phyloP scores from a whole-genome alignment of 495 filamentous ascomycete species.

The Neurospora cerealis region DNA sequence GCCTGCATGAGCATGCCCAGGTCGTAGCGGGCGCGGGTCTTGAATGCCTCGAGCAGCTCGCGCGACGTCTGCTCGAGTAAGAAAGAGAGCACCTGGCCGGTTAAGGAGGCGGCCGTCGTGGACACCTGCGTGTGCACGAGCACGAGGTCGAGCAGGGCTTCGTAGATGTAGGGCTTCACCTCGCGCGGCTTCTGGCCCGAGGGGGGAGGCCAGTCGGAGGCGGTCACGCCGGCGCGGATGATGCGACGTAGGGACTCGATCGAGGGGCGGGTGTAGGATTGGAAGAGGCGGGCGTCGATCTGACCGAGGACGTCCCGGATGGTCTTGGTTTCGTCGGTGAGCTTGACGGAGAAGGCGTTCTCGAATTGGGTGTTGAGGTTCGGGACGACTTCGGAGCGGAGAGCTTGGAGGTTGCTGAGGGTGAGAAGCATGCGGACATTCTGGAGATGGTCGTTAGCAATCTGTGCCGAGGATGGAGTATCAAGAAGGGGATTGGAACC shows the following conservation, averaged over 20 bases:
- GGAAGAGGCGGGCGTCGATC: conserved; percentile 82
- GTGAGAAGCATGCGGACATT: conserved; percentile 89
- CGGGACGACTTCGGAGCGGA: conserved; percentile 69
- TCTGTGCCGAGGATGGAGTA: neutral
- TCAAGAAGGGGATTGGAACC: neutral
- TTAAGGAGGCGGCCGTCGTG: conserved; percentile 64
- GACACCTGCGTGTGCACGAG: conserved; percentile 85
- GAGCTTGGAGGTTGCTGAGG: conserved; percentile 73
- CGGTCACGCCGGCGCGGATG: conserved; percentile 59
- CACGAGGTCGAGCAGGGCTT: conserved; percentile 69
- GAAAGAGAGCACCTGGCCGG: conserved; percentile 63
- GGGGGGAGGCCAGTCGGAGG: conserved; percentile 59
- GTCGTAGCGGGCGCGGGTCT: conserved; percentile 52
- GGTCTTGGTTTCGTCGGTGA: conserved; percentile 83
- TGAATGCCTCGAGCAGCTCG: conserved; percentile 63
- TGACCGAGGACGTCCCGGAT: conserved; percentile 82
- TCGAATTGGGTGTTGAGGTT: conserved; percentile 81
- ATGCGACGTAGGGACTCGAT: conserved; percentile 50
- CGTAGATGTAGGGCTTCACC: conserved; percentile 82
- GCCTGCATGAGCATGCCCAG: conserved; percentile 89
- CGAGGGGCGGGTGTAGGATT: conserved; percentile 74
- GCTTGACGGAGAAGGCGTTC: conserved; percentile 74
- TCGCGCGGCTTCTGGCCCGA: conserved; percentile 53
- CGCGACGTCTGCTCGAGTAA: conserved; percentile 66
- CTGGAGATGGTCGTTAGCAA: conserved; percentile 34